Percentiles rank a stretch among this genome's conserved stretches.
These are phyloP conservation scores for Paradendryphiella salina DNA, from an alignment of 2,329 filamentous ascomycete species.

Conservation along the genomic window DNA sequence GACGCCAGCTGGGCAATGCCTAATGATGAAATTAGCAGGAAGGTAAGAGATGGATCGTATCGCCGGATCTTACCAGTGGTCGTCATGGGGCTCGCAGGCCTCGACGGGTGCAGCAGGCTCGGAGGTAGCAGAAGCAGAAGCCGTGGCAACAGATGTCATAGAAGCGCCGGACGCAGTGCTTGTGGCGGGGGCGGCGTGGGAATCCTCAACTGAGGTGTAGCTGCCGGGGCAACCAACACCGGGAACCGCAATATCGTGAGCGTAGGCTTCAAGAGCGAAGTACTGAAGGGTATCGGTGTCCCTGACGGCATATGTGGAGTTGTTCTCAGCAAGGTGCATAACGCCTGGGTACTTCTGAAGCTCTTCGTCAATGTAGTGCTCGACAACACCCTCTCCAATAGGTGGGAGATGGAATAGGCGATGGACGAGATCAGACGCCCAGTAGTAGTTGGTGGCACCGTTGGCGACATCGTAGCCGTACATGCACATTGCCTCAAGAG, in stretches of 20 bases:
- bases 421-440: constrained; percentile 68
- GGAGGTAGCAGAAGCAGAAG: constrained; percentile 3
- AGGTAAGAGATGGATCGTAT: background rate
- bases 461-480: constrained; percentile 65
- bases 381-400: constrained; percentile 63
- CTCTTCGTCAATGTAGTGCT: constrained; percentile 65
- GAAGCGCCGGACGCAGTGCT: constrained; percentile 7
- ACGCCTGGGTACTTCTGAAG: constrained; percentile 61
- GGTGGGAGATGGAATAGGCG: constrained; percentile 65
- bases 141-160: constrained; percentile 5
- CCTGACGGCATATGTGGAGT: constrained; percentile 54
- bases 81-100: constrained; percentile 28
- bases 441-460: constrained; percentile 63
- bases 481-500: constrained; percentile 63
- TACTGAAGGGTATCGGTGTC: constrained; percentile 68
- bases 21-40: background rate
- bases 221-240: constrained; percentile 64
- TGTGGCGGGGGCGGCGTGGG: constrained; percentile 9
- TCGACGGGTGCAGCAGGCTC: constrained; percentile 9
- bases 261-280: constrained; percentile 70
- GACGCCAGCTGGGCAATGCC: constrained; percentile 33
- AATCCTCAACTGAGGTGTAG: constrained; percentile 15
- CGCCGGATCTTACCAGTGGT: constrained; percentile 24
- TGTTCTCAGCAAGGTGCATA: constrained; percentile 57
- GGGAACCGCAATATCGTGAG: constrained; percentile 65